Percentiles rank a stretch among this genome's conserved stretches.
These are phyloP conservation scores for Tolypocladium pustulatum DNA, from an alignment of 2,329 filamentous ascomycete species.

Conservation along the genomic window DNA sequence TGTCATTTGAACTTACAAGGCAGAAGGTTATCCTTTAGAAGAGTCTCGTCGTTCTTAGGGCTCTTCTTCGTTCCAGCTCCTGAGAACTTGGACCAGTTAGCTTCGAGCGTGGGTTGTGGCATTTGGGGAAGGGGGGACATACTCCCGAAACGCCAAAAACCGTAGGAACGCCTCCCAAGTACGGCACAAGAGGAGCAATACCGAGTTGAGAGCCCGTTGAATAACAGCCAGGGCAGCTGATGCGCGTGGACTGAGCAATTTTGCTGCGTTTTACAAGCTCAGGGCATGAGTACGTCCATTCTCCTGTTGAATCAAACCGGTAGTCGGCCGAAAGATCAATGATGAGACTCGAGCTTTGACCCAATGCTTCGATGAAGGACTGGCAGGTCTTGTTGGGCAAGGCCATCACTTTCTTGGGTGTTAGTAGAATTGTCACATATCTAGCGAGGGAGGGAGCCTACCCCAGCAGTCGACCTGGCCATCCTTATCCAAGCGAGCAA, in stretches of 20 bases:
- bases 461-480: slow-evolving; percentile 43
- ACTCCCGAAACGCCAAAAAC: slow-evolving; percentile 79
- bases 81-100: slow-evolving; percentile 51
- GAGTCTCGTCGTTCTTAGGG: slow-evolving; percentile 82
- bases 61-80: slow-evolving; percentile 91
- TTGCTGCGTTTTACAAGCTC: slow-evolving; percentile 70
- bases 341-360: slow-evolving; percentile 56
- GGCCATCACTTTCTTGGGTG: slow-evolving; percentile 58
- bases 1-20: slow-evolving; percentile 45
- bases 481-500: not conserved
- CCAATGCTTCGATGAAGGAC: slow-evolving; percentile 84
- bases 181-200: slow-evolving; percentile 67
- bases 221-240: slow-evolving; percentile 91
- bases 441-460: no score
- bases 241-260: slow-evolving; percentile 69
- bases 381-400: slow-evolving; percentile 93
- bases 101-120: no score
- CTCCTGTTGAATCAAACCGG: slow-evolving; percentile 70
- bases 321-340: slow-evolving; percentile 96
- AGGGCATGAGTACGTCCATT: slow-evolving; percentile 72
- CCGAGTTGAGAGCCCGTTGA: slow-evolving; percentile 87
- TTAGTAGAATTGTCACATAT: slow-evolving; percentile 41
- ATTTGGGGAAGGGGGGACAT: no score
- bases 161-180: slow-evolving; percentile 68
- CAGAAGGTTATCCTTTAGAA: slow-evolving; percentile 78